Percentiles rank a stretch among this genome's conserved stretches.
Evolutionary conservation across 345 rosid genomes (phyloP).

Genomic region (Arabis hirsuta): DNA sequence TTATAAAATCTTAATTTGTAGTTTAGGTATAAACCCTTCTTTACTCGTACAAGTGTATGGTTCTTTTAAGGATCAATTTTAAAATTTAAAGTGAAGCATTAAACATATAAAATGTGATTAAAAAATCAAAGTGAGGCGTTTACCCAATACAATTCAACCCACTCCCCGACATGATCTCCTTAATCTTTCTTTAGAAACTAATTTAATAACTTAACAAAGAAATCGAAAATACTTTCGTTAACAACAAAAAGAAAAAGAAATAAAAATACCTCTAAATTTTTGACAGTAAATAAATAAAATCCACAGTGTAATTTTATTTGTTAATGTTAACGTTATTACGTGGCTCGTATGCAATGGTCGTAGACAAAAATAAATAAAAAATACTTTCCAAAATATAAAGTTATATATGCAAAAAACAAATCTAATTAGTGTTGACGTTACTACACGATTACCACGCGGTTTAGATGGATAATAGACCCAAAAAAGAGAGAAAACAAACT

Average conservation of each 20-base stretch:
- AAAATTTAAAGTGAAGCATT: not conserved
- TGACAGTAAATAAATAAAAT: not conserved
- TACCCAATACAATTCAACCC: constrained; percentile 61
- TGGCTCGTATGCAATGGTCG: not conserved
- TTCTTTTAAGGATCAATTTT: constrained; percentile 1
- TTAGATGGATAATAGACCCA: not conserved
- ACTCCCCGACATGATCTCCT: constrained; percentile 45
- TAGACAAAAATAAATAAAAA: not conserved
- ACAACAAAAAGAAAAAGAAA: not conserved
- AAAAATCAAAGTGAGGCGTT: constrained; percentile 46
- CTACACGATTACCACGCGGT: constrained; percentile 2
- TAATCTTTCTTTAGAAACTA: constrained; percentile 36
- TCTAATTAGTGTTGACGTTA: not conserved
- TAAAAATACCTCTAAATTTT: not conserved
- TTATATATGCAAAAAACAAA: constrained; percentile 11
- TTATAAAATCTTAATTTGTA: constrained; percentile 7
- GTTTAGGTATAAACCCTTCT: constrained; percentile 16
- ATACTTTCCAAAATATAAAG: not conserved
- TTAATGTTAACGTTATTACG: not conserved
- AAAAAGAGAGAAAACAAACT: not conserved
- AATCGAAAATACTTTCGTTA: too few species aligned
- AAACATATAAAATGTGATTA: constrained; percentile 25
- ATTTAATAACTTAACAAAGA: not conserved
- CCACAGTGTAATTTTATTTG: too few species aligned
- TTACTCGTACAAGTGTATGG: constrained; percentile 22